These are phyloP conservation scores for Narthecium ossifragum DNA, from an alignment of 106 monocot genomes.

Conservation along the genomic window DNA sequence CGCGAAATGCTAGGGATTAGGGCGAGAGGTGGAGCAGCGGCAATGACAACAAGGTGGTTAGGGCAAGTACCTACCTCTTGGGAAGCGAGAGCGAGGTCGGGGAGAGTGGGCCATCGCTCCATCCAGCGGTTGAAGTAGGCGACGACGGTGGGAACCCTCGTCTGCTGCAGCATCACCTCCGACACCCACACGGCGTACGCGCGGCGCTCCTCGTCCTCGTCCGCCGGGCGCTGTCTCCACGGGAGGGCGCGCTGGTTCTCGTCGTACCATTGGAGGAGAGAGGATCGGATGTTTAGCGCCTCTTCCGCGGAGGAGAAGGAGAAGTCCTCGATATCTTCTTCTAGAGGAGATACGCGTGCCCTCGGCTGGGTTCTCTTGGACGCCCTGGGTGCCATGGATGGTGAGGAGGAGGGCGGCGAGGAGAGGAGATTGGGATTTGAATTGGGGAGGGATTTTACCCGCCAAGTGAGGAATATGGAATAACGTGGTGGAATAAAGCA, in stretches of 20 bases:
- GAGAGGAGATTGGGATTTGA: too few relatives aligned
- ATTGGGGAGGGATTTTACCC: too few relatives aligned
- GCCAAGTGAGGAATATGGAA: too few relatives aligned
- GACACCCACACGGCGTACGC: constrained; percentile 97
- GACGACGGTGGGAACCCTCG: constrained; percentile 58
- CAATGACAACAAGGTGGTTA: too few relatives aligned
- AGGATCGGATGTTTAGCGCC: constrained; percentile 22
- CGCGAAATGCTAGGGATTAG: too few relatives aligned
- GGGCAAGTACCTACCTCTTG: constrained; percentile 50
- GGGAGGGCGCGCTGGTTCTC: not conserved
- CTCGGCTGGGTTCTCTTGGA: too few relatives aligned
- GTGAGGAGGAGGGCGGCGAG: too few relatives aligned
- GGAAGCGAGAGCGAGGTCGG: constrained; percentile 52
- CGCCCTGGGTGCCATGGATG: too few relatives aligned
- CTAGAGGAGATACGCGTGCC: too few relatives aligned
- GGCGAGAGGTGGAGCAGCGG: too few relatives aligned
- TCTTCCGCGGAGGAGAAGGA: constrained; percentile 40
- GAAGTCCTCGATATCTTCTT: constrained; percentile 68
- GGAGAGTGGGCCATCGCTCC: constrained; percentile 72
- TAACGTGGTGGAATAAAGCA: too few relatives aligned
- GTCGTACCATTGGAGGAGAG: constrained; percentile 89
- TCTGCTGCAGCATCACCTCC: constrained; percentile 99
- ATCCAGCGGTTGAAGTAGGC: constrained; percentile 86
- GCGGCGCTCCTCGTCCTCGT: constrained; percentile 21
- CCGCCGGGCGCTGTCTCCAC: too few relatives aligned